phyloP scores from a whole-genome alignment of 768 basidiomycete genomes.

The Lepiota venenata region DNA sequence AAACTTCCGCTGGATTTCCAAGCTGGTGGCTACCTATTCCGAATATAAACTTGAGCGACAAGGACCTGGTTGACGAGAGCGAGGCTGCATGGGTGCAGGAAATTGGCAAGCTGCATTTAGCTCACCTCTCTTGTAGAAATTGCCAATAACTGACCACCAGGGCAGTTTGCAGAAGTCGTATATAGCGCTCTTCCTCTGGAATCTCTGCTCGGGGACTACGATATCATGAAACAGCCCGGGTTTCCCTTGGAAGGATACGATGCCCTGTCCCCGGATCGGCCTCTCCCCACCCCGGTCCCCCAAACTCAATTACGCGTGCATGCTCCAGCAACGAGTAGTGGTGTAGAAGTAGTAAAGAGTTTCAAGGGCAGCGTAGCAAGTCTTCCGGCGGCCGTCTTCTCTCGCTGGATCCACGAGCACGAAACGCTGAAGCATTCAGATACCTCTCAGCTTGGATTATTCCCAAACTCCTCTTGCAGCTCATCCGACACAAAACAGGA shows the following conservation, averaged over 20 bases:
- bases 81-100: constrained; percentile 40
- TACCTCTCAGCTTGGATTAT: too few species aligned
- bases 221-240: constrained; percentile 31
- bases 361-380: constrained; percentile 40
- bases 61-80: constrained; percentile 35
- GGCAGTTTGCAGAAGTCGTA: constrained; percentile 54
- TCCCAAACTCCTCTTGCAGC: too few species aligned
- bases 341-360: constrained; percentile 10
- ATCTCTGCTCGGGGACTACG: constrained; percentile 40
- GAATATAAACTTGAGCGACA: constrained; percentile 34
- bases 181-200: constrained; percentile 40
- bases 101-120: constrained; percentile 29
- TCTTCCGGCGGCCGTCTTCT: constrained; percentile 45
- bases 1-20: constrained; percentile 56
- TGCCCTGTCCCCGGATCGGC: constrained; percentile 13
- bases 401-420: constrained; percentile 6
- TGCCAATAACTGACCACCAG: constrained; percentile 19
- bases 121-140: not conserved
- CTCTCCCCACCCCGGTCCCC: constrained; percentile 15
- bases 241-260: constrained; percentile 53
- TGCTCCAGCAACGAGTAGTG: constrained; percentile 1
- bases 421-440: not conserved
- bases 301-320: constrained; percentile 30
- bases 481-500: too few species aligned
- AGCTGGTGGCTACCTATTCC: constrained; percentile 45